Evolutionary conservation across 768 basidiomycete species (phyloP), one percentile per base, ranked within the genome.

Genomic region (Podaxis sp.): DNA sequence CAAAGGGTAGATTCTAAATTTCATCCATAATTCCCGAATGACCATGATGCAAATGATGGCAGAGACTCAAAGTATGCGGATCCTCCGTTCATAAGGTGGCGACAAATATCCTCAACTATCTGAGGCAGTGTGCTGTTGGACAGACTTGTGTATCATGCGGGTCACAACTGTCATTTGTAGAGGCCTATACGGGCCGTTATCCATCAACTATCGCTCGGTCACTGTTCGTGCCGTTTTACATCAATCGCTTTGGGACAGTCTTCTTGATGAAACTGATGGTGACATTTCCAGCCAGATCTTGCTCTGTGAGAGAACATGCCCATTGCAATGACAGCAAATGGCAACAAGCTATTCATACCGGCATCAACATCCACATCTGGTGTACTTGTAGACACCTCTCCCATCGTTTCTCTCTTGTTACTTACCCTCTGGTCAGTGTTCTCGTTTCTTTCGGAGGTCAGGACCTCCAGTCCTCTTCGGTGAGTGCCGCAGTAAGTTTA

Each of bases 381-480:
- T 28, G 18, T 57, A 50, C 37, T 42, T 16, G 6, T 50, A 50
- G 25, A 25, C n/a, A 21, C 18, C 11, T 35, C 38, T 46, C 27
- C 21, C 7, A 3, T n/a, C 21, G 3, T 32, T 35, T 23, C 59
- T 46, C 62, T 27, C 18, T 47, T 55, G 32, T 53, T 32, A 46
- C 25, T 48, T 36, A 55, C 46, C 25, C 11, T 51, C 23, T 21
- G 16, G 18, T 38, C 44, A 47, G 32, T 21, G 37, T 56, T 25
- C 25, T 28, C 52, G 21, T 50, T 50, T 50, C 46, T 40, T 38
- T 60, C 40, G 42, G 51, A 37, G 61, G 61, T 23, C 37, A 55
- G 46, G 53, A 57, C 61, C 56, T 50, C 51, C 50, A 55, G 56
- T 57, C 61, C 61, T 50, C n/a, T 46, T 56, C 23, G 54, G 61